These are phyloP conservation scores for Cardamine chenopodiifolia DNA, from an alignment of 345 rosid genomes.

Conservation along the genomic window DNA sequence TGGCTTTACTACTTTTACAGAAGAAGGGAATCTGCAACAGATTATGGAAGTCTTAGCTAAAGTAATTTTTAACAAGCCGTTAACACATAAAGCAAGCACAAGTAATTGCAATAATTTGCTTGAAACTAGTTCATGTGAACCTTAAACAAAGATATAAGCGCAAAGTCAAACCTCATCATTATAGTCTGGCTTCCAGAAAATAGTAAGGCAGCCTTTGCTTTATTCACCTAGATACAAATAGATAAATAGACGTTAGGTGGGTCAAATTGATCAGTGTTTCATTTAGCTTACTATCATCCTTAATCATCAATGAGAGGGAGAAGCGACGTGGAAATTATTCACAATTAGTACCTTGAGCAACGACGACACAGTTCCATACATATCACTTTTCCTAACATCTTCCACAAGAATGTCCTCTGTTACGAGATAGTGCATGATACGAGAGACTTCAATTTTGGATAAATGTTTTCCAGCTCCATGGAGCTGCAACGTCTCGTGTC, in stretches of 20 bases:
- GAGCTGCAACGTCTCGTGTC: constrained; percentile 74
- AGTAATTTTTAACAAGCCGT: constrained; percentile 12
- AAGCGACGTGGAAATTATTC: neutral
- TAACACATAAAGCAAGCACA: neutral
- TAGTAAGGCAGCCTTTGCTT: constrained; percentile 60
- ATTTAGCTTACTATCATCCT: constrained; percentile 11
- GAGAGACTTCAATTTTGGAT: constrained; percentile 82
- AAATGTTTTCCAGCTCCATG: constrained; percentile 96
- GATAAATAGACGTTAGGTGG: neutral
- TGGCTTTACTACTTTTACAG: constrained; percentile 57
- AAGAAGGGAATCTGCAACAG: constrained; percentile 70
- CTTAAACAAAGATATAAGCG: constrained; percentile 25
- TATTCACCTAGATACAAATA: constrained; percentile 69
- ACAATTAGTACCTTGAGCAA: constrained; percentile 68
- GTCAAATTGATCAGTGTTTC: constrained; percentile 13
- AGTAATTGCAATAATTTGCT: neutral
- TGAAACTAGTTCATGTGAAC: constrained; percentile 12
- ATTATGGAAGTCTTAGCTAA: constrained; percentile 13
- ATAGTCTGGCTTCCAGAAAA: constrained; percentile 57
- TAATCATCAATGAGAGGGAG: neutral
- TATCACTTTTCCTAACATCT: constrained; percentile 95
- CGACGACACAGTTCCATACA: constrained; percentile 91
- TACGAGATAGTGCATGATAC: constrained; percentile 82
- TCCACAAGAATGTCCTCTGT: constrained; percentile 78
- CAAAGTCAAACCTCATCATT: constrained; percentile 60